Conservation (phyloP, 768 basidiomycete species). For the Rhodotorula kratochvilovae region DNA sequence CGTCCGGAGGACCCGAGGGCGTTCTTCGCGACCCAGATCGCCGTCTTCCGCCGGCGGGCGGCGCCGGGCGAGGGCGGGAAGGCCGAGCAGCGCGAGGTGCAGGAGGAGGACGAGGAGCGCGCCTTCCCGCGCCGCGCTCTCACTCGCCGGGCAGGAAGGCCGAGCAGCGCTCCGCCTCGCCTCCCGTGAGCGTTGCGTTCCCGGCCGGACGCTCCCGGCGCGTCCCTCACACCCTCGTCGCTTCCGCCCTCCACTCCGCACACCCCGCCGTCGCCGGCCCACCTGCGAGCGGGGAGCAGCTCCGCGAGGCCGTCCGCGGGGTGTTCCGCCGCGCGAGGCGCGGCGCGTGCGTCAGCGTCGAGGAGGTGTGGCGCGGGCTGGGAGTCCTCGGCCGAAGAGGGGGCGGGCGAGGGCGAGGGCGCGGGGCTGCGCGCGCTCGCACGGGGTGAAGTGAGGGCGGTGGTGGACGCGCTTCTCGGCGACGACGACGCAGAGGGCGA, state of each 20-base stretch:
- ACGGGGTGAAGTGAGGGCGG: neutral
- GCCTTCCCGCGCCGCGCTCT: too few species aligned
- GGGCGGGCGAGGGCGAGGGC: neutral
- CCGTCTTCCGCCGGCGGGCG: slow-evolving; percentile 23
- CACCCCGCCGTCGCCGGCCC: neutral
- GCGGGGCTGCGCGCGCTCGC: neutral
- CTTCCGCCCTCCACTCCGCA: neutral
- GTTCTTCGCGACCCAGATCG: slow-evolving; percentile 40
- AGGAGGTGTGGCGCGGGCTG: slow-evolving; percentile 1
- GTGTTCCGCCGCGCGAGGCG: neutral
- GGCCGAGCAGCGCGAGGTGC: slow-evolving; percentile 16
- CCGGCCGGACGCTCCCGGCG: neutral
- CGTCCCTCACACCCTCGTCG: neutral
- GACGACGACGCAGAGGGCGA: neutral
- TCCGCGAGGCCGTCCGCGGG: neutral
- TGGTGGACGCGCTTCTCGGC: neutral
- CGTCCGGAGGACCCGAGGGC: neutral
- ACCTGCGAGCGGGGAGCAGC: neutral
- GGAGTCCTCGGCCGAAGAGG: neutral
- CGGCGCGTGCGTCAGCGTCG: neutral
- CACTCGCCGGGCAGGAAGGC: too few species aligned
- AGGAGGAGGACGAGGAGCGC: slow-evolving; percentile 25
- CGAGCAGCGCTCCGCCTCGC: neutral
- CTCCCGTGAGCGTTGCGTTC: neutral
- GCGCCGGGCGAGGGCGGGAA: neutral